Base-by-base conservation (phyloP, 2,329 filamentous ascomycete genomes). In the Colletotrichum sp. region DNA sequence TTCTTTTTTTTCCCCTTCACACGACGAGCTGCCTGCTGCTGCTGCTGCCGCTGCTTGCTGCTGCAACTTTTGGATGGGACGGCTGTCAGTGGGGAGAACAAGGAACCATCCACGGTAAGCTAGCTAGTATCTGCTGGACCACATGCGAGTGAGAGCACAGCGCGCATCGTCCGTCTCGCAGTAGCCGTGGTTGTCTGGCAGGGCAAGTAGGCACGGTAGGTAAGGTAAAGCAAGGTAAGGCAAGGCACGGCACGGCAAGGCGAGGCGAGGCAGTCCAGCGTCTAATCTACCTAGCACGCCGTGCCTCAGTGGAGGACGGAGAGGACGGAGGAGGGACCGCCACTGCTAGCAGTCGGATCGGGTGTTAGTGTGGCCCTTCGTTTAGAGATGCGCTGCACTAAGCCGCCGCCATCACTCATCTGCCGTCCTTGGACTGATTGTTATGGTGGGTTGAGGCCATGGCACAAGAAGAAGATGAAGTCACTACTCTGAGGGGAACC, bases 391-490 rank as follows among this genome's bases (percentile, higher is more conserved):
- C 24, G 34, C 30, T 52, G 63, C 69, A 75, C 69, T 63, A 73
- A 55, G 62, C 69, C 69, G 73, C 69, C 73, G 73, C 69, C 73
- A 71, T 62, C 52, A 66, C 30, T 43, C 69, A 30, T 26, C 59
- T 67, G 58, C 71, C 67, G 72, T 72, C 55, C 69, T 67, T 61
- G 69, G 55, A 34, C 24, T 52, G 59, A 65, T 65, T 71, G 52
- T 61, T 61, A 13, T 52, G 28, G 64, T 71, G 59, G 63, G 55
- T 71, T 65, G 43, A 36, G 64, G 71, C 58, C 59, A 52, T 48
- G 48, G 67, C 71, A 62, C 28, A 12, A 62, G 18, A 21, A 62
- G 9, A 5, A 36, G 30, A 62, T 36, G 30, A 62, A 62, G 58
- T 36, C 58, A 62, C 32, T 61, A 61, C 58, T n/a, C n/a, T 30